Percentiles rank a stretch among this genome's conserved stretches.
Conservation (phyloP, 352 stramenopile genomes). For the Globisporangium paroecandrum region DNA sequence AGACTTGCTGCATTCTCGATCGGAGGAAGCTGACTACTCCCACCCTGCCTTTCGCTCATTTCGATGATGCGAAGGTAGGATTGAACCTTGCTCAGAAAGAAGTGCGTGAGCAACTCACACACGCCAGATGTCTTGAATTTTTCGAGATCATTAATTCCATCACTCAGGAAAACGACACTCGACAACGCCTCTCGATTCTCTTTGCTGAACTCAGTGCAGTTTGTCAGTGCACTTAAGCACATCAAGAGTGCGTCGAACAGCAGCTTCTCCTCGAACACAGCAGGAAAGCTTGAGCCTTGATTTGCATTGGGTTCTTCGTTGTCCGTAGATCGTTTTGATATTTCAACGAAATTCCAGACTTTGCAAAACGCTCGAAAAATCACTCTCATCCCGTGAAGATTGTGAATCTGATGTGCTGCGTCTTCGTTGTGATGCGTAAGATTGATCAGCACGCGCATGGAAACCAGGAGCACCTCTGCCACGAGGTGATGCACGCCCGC, state of each 20-base stretch:
- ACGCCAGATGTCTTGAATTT: slow-evolving; percentile 11
- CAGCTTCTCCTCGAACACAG: slow-evolving; percentile 33
- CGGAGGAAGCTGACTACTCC: neutral
- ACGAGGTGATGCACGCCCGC: slow-evolving; percentile 23
- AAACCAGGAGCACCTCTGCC: slow-evolving; percentile 41
- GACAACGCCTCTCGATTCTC: slow-evolving; percentile 49
- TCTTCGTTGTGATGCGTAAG: slow-evolving; percentile 69
- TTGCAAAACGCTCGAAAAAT: slow-evolving; percentile 44
- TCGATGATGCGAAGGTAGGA: slow-evolving; percentile 53
- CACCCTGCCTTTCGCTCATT: slow-evolving; percentile 24
- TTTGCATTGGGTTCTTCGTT: neutral
- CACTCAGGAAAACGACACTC: slow-evolving; percentile 9
- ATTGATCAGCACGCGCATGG: slow-evolving; percentile 70
- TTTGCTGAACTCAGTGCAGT: slow-evolving; percentile 59
- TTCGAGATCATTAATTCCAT: slow-evolving; percentile 3
- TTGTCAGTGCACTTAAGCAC: slow-evolving; percentile 65
- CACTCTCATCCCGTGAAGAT: slow-evolving; percentile 34
- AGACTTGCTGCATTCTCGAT: slow-evolving; percentile 23
- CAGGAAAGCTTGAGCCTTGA: neutral
- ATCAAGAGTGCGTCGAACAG: slow-evolving; percentile 61
- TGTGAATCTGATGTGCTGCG: slow-evolving; percentile 38
- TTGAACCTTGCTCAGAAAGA: slow-evolving; percentile 53
- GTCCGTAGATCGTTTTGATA: neutral
- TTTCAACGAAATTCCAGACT: slow-evolving; percentile 23
- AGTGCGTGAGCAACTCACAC: slow-evolving; percentile 42